Conservation (phyloP, 1,284 basidiomycete species). For the Trichosporon asahii region DNA sequence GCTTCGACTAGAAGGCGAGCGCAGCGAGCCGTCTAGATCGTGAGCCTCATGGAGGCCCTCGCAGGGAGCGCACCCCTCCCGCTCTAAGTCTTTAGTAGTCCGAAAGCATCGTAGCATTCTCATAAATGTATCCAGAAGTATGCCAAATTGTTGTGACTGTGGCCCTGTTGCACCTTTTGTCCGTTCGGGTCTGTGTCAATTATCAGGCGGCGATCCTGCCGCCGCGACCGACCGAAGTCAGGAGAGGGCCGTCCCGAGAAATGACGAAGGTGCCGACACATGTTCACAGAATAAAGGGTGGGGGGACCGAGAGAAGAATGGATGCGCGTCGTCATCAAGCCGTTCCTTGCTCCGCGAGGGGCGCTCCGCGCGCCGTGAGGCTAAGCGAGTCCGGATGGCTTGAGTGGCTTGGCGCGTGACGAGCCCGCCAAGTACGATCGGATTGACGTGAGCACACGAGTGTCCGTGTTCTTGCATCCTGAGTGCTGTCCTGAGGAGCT, state of each 20-base stretch:
- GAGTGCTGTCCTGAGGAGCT: not conserved
- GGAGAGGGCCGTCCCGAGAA: too few relatives aligned
- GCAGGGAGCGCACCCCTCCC: too few relatives aligned
- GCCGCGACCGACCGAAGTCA: not conserved
- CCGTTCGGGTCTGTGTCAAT: too few relatives aligned
- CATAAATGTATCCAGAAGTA: not conserved
- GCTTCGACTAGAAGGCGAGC: conserved; percentile 14
- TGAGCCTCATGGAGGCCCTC: too few relatives aligned
- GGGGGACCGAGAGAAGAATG: not conserved
- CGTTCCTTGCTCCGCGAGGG: not conserved
- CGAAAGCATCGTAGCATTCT: not conserved
- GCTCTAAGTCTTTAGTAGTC: not conserved
- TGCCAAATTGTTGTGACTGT: not conserved
- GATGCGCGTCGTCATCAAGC: not conserved
- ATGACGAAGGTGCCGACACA: not conserved
- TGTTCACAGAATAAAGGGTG: not conserved
- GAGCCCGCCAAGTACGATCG: too few relatives aligned
- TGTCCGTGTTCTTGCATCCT: not conserved
- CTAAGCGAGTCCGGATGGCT: too few relatives aligned
- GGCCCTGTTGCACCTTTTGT: not conserved
- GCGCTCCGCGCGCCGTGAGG: too few relatives aligned
- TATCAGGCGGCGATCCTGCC: too few relatives aligned
- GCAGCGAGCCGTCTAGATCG: not conserved
- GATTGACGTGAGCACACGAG: not conserved
- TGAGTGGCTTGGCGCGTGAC: not conserved